Evolutionary conservation across 2,329 filamentous ascomycete species (phyloP).

Genomic region (Emergomyces africanus): DNA sequence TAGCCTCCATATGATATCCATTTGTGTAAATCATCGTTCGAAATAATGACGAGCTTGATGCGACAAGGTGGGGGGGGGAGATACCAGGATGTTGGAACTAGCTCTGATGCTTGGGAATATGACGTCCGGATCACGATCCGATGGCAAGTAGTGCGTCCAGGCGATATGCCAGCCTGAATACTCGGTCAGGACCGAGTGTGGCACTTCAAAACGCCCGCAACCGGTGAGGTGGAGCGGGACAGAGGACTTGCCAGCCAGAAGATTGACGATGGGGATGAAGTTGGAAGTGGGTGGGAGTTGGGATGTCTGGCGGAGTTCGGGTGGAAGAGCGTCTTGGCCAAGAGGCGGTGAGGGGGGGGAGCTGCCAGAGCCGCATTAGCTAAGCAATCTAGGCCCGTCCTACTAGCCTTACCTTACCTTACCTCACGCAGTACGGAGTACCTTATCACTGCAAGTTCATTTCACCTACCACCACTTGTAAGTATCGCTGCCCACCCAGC

Average conservation of each 20-base stretch:
- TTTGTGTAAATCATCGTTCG: slow-evolving; percentile 1
- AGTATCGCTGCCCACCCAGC: no score
- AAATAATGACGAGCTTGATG: neutral
- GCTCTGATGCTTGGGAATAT: neutral
- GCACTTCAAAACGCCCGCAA: neutral
- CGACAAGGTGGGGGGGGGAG: neutral
- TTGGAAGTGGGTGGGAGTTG: neutral
- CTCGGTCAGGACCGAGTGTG: neutral
- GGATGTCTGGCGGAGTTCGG: neutral
- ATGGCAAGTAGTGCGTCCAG: neutral
- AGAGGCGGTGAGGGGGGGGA: slow-evolving; percentile 9
- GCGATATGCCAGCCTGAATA: neutral
- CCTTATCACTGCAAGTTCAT: no score
- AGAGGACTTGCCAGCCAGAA: neutral
- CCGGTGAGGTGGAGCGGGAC: neutral
- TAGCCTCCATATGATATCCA: slow-evolving; percentile 6
- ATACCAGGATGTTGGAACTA: neutral
- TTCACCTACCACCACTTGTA: no score
- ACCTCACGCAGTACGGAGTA: no score
- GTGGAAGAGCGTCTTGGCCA: slow-evolving; percentile 3
- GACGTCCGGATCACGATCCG: neutral
- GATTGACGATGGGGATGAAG: neutral
- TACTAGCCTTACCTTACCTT: no score
- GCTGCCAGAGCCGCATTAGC: slow-evolving; percentile 4
- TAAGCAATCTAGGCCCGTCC: slow-evolving; percentile 1